Evolutionary conservation across 768 basidiomycete genomes (phyloP).

Genomic region (Tephrocybe sp.): DNA sequence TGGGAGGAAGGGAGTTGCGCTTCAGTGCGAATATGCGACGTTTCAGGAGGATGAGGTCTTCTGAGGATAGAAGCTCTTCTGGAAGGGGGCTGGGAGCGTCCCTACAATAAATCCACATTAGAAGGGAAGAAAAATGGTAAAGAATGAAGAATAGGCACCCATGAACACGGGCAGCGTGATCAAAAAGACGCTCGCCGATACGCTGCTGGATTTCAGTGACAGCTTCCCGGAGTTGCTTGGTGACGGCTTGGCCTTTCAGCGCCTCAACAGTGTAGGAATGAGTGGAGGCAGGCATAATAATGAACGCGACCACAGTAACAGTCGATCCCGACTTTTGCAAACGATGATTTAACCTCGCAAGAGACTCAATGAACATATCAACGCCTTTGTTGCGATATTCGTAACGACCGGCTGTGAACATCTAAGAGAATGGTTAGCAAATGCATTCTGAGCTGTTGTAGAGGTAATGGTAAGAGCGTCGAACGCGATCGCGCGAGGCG

Average conservation of each 20-base stretch:
- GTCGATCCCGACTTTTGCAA: slow-evolving; percentile 59
- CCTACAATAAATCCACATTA: slow-evolving; percentile 42
- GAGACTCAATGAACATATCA: slow-evolving; percentile 98
- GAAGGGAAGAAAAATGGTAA: not conserved
- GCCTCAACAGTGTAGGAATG: slow-evolving; percentile 98
- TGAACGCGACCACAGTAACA: slow-evolving; percentile 93
- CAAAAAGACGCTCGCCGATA: slow-evolving; percentile 89
- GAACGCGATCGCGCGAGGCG: not conserved
- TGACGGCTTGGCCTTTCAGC: slow-evolving; percentile 94
- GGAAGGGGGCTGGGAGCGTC: slow-evolving; percentile 72
- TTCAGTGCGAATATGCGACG: slow-evolving; percentile 96
- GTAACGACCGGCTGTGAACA: slow-evolving; percentile 99
- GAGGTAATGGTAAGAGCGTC: not conserved
- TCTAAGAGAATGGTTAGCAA: slow-evolving; percentile 37
- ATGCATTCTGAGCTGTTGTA: not conserved
- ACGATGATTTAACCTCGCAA: slow-evolving; percentile 72
- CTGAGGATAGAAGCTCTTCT: slow-evolving; percentile 76
- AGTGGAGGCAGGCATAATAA: slow-evolving; percentile 97
- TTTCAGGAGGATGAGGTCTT: slow-evolving; percentile 94
- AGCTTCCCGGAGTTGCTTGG: slow-evolving; percentile 93
- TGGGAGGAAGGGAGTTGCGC: slow-evolving; percentile 89
- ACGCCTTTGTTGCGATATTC: slow-evolving; percentile 99
- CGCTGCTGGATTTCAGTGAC: slow-evolving; percentile 94
- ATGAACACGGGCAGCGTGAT: slow-evolving; percentile 89
- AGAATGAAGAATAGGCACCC: slow-evolving; percentile 51